Evolutionary conservation across 179 eudicot species (phyloP), one percentile per base, ranked within the genome.

Genomic region (Beta lomatogona): DNA sequence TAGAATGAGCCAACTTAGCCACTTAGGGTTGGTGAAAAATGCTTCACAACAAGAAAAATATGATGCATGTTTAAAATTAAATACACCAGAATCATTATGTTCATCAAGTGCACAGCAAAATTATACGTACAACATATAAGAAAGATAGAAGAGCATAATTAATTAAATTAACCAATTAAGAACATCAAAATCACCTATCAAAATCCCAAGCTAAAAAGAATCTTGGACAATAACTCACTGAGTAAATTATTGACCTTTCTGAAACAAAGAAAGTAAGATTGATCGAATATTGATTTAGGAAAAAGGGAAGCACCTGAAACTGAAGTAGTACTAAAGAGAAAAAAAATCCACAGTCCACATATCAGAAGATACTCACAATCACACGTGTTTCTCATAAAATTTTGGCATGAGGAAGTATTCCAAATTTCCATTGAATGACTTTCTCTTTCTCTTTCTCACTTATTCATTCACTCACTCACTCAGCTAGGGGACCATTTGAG

Each of bases 401-500:
- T 50, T 10, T 50, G 28, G 8, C 25, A 71, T 46, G 58, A 71
- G 55, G 36, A 71, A 53, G 59, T 52, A 50, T 21, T 22, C 76
- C 76, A 73, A 73, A 52, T 59, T 1, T 36, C 41, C 3, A 36
- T 36, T 36, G 41, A 36, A 73, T 52, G 60, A 53, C 60, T 73
- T 73, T 75, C 64, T 25, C 2, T 36, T 36, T 36, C 41, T 36
- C 41, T 1, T 3, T 36, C 41, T 44, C 54, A 18, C 54, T 36
- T 36, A 36, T 36, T 41, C 1, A 5, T 25, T 71, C 68, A 6
- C 45, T 71, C 68, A 6, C 45, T 71, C 59, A 15, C 5, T 45
- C 52, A 44, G 6, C 59, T 22, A 53, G 83, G 83, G 83, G 83
- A 80, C 83, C 83, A 80, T 80, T 80, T 80, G 61, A 48, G 77